Conservation (phyloP, 139 green algal genomes). For the Tetraselmis striata region DNA sequence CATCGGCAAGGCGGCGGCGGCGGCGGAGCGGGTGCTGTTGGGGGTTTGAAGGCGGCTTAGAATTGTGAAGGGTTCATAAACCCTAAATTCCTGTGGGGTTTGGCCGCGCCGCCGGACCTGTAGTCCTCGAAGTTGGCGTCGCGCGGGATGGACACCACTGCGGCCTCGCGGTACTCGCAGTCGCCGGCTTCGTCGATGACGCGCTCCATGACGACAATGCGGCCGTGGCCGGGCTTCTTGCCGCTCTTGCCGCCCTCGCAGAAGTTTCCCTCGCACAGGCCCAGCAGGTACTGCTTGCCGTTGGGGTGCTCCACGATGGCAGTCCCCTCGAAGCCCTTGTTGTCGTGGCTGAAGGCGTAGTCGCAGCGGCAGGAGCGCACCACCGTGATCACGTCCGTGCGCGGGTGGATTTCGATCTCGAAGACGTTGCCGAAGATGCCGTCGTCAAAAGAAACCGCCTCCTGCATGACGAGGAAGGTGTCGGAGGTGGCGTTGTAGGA, state of each 20-base stretch:
- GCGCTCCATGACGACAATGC: slow-evolving; percentile 23
- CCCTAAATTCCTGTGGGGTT: too few species aligned
- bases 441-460: slow-evolving; percentile 12
- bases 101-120: too few species aligned
- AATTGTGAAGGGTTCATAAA: too few species aligned
- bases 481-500: slow-evolving; percentile 23
- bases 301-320: slow-evolving; percentile 7
- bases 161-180: background rate
- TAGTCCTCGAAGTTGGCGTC: background rate
- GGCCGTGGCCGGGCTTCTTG: slow-evolving; percentile 25
- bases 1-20: slow-evolving; percentile 26
- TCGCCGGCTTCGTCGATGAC: background rate
- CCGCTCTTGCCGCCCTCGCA: slow-evolving; percentile 28
- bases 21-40: background rate
- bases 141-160: background rate
- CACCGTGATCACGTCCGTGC: slow-evolving; percentile 15
- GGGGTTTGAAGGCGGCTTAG: background rate
- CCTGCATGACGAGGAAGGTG: slow-evolving; percentile 39
- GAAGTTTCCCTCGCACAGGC: slow-evolving; percentile 42
- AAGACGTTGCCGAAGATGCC: slow-evolving; percentile 7
- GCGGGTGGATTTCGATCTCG: slow-evolving; percentile 3
- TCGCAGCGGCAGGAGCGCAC: slow-evolving; percentile 21
- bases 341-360: slow-evolving; percentile 26
- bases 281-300: slow-evolving; percentile 26
- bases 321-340: slow-evolving; percentile 32